A percentile compares a stretch with the other conserved stretches of the same genome.
phyloP scores from a whole-genome alignment of 2,329 filamentous ascomycete species.

The Alternaria arborescens region DNA sequence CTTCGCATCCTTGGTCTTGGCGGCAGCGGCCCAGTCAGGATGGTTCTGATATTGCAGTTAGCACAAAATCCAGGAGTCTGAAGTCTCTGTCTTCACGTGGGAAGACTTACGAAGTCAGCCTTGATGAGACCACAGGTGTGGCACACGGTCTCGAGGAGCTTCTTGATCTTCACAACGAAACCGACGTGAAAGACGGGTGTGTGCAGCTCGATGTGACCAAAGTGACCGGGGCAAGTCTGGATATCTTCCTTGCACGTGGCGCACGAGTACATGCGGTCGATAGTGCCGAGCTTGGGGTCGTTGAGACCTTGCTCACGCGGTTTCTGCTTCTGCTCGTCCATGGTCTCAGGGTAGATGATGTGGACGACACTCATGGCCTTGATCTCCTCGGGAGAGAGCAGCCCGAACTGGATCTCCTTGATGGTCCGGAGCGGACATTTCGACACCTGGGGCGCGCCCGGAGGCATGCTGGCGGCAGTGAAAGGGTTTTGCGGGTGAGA shows the following conservation, averaged over 20 bases:
- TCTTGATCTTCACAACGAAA: slow-evolving; percentile 99
- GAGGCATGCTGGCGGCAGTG: slow-evolving; percentile 69
- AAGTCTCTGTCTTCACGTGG: slow-evolving; percentile 62
- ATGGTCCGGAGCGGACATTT: slow-evolving; percentile 87
- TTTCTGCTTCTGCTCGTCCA: slow-evolving; percentile 93
- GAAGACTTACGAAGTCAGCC: slow-evolving; percentile 94
- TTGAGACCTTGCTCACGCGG: slow-evolving; percentile 93
- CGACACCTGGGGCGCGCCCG: slow-evolving; percentile 80
- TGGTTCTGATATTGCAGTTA: slow-evolving; percentile 70
- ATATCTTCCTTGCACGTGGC: slow-evolving; percentile 96
- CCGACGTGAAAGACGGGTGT: slow-evolving; percentile 93
- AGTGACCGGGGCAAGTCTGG: slow-evolving; percentile 95
- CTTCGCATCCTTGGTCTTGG: slow-evolving; percentile 90
- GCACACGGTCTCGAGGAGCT: slow-evolving; percentile 97
- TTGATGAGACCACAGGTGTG: slow-evolving; percentile 98
- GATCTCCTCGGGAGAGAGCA: slow-evolving; percentile 97
- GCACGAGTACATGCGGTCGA: slow-evolving; percentile 95
- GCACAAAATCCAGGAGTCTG: slow-evolving; percentile 59
- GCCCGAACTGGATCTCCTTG: slow-evolving; percentile 98
- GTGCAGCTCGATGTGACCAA: slow-evolving; percentile 97
- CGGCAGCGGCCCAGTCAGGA: slow-evolving; percentile 81
- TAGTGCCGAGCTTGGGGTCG: slow-evolving; percentile 93
- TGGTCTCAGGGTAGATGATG: slow-evolving; percentile 98
- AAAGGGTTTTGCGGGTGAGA: slow-evolving; percentile 12
- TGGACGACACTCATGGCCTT: slow-evolving; percentile 98